Percentiles rank a stretch among this genome's conserved stretches.
These are phyloP conservation scores for Helicocarpus griseus DNA, from an alignment of 2,329 filamentous ascomycete species.

Conservation along the genomic window DNA sequence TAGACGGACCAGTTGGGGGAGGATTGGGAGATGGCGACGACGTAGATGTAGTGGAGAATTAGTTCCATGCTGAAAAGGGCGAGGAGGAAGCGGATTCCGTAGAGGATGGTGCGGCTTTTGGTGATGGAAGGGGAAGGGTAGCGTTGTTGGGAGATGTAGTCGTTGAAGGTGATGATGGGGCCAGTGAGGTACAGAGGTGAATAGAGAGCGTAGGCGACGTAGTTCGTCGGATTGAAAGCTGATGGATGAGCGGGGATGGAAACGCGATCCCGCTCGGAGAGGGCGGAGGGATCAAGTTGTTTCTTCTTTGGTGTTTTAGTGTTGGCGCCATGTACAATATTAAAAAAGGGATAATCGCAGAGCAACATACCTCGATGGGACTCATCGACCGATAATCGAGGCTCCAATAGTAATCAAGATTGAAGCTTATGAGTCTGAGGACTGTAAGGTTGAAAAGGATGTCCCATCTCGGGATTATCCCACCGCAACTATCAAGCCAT, in stretches of 20 bases:
- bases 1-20: constrained; percentile 73
- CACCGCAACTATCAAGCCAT: constrained; percentile 69
- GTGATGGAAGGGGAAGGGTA: constrained; percentile 65
- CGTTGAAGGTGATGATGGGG: constrained; percentile 94
- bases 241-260: constrained; percentile 58
- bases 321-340: background rate
- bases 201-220: constrained; percentile 81
- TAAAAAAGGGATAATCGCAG: constrained; percentile 11
- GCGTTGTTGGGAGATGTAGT: constrained; percentile 81
- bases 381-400: constrained; percentile 54
- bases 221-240: constrained; percentile 75
- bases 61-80: constrained; percentile 83
- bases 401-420: constrained; percentile 94
- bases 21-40: constrained; percentile 80
- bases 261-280: constrained; percentile 84
- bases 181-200: constrained; percentile 87
- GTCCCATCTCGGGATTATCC: constrained; percentile 85
- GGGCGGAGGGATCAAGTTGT: constrained; percentile 79
- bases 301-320: constrained; percentile 70
- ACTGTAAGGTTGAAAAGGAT: constrained; percentile 97
- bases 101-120: constrained; percentile 60
- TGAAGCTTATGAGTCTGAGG: constrained; percentile 88
- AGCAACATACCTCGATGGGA: constrained; percentile 73
- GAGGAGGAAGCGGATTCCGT: constrained; percentile 72
- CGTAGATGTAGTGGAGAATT: constrained; percentile 83